Percentiles rank a stretch among this genome's conserved stretches.
These are phyloP conservation scores for Thalassiosira livingstoniorum DNA, from an alignment of 352 stramenopile species.

Conservation along the genomic window DNA sequence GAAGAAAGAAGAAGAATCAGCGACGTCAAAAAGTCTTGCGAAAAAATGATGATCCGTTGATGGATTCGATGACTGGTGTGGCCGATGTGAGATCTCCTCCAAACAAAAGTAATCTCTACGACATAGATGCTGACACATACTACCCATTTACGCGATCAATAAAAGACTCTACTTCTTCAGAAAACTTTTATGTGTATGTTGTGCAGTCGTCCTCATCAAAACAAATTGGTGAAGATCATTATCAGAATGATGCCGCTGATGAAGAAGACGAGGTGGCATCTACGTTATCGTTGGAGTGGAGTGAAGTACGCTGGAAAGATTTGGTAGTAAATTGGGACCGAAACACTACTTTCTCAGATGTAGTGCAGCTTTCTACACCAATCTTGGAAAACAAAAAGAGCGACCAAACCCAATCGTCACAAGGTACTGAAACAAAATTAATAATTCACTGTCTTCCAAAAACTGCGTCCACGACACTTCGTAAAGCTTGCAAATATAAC, in stretches of 20 bases:
- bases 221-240: too few species aligned
- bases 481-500: slow-evolving; percentile 20
- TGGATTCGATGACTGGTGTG: neutral
- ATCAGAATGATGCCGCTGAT: too few species aligned
- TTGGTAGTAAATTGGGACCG: slow-evolving; percentile 26
- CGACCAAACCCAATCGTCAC: neutral
- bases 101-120: neutral
- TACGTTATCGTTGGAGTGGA: slow-evolving; percentile 38
- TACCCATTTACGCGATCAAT: slow-evolving; percentile 39
- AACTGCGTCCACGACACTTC: slow-evolving; percentile 40
- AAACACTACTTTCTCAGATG: slow-evolving; percentile 17
- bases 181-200: slow-evolving; percentile 25
- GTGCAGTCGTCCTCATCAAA: slow-evolving; percentile 17
- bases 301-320: slow-evolving; percentile 37
- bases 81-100: neutral
- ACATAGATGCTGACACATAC: neutral
- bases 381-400: neutral
- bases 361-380: slow-evolving; percentile 18
- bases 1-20: neutral
- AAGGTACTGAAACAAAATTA: slow-evolving; percentile 20
- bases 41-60: neutral
- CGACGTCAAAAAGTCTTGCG: neutral
- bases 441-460: slow-evolving; percentile 51
- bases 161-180: neutral
- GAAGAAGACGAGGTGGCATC: neutral